Base-by-base conservation (phyloP, 1,284 basidiomycete species). In the Moesziomyces aphidis region DNA sequence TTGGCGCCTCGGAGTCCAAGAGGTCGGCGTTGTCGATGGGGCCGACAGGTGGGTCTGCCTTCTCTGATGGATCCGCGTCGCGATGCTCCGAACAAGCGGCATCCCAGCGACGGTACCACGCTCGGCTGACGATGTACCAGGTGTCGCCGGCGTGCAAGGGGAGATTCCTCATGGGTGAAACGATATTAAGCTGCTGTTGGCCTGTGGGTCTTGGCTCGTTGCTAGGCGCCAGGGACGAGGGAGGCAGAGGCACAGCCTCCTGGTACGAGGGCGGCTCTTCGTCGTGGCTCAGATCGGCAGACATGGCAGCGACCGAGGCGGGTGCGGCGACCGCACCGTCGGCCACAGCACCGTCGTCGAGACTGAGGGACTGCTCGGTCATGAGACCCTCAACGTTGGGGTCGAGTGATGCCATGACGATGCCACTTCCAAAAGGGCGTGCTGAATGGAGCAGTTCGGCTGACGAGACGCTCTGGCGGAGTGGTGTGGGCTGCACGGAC, bases 61-160 rank as follows among this genome's bases (percentile, higher is more conserved):
- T 85, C 24, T 91, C 80, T 4, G 86, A 84, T 24, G 90, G 91
- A 55, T 88, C 89, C 85, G 93, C 93, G 86, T 90, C 89, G 22
- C 87, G 83, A 69, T 89, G 85, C 26, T 91, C 90, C 0, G 88
- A 87, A 79, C 90, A 91, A 9, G 91, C 91, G 73, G 89, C 89
- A 69, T 88, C 86, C 91, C 92, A 95, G 15, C 89, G 88, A 54
- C 88, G 88, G 85, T 89, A 92, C 94, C 94, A 95, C 15, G 81
- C 77, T 50, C 88, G 85, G 31, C 90, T 88, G 34, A 95, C 86
- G 54, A 95, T 86, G 85, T 90, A 93, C 93, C 93, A 95, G 3
- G 87, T 90, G 57, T 93, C 89, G 44, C 91, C 92, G 19, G 73
- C 63, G 34, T 53, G 56, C 87, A 94, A 89, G 48, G 72, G 55